Evolutionary conservation across 495 filamentous ascomycete species (phyloP).

Genomic region (Symbiotaphrina buchneri): DNA sequence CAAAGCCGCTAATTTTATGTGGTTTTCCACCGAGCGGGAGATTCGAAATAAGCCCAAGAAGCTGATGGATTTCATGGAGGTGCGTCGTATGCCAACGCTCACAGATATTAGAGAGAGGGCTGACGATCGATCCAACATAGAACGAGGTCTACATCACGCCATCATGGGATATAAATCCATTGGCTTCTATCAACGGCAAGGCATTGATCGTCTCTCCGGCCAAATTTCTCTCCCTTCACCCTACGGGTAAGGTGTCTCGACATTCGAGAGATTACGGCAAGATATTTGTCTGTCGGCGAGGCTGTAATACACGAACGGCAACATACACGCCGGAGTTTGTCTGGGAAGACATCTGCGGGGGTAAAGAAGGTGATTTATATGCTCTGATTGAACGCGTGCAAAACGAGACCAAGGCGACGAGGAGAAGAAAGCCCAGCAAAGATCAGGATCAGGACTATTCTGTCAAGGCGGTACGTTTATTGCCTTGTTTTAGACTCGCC

Average conservation of each 20-base stretch:
- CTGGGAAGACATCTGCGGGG: slow-evolving; percentile 69
- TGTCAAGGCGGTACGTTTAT: too few species aligned
- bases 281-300: slow-evolving; percentile 74
- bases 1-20: slow-evolving; percentile 54
- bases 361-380: slow-evolving; percentile 33
- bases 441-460: too few species aligned
- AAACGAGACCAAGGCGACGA: slow-evolving; percentile 44
- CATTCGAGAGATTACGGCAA: slow-evolving; percentile 62
- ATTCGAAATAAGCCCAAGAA: slow-evolving; percentile 67
- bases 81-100: slow-evolving; percentile 10
- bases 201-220: slow-evolving; percentile 54
- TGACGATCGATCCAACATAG: slow-evolving; percentile 11
- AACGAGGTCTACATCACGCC: slow-evolving; percentile 88
- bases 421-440: too few species aligned
- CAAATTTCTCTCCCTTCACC: slow-evolving; percentile 42
- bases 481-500: too few species aligned
- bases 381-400: slow-evolving; percentile 40
- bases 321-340: slow-evolving; percentile 83
- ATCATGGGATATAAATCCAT: slow-evolving; percentile 59
- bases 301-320: slow-evolving; percentile 66
- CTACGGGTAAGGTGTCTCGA: slow-evolving; percentile 51
- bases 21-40: slow-evolving; percentile 84
- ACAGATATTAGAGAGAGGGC: neutral
- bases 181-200: slow-evolving; percentile 81
- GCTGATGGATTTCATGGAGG: slow-evolving; percentile 52